Evolutionary conservation across 228 moss, liverwort and hornwort species (phyloP), one percentile per base, ranked within the genome.

Genomic region (Sphagnum fallax): DNA sequence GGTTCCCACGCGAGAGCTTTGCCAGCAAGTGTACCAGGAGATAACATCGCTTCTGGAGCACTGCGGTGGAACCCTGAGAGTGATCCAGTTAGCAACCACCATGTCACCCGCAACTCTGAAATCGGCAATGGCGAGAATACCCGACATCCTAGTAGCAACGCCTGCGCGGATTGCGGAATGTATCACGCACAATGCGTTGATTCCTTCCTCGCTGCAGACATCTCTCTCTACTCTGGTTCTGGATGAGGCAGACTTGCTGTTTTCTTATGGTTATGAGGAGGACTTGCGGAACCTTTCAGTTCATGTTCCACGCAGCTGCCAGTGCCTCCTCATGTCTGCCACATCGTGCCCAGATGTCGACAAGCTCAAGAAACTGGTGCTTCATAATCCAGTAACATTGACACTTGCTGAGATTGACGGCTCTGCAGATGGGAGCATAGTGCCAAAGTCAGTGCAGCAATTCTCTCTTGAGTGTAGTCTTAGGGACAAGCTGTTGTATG

Each of bases 211-310:
- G 59, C 82, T 98, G 0, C 79, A 86, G 69, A 82, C 84, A 60
- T 90, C 88, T 47, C 63, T 98, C 71, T 88, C 85, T 47, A 92
- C 90, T 67, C 79, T 98, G 60, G 93, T 90, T 50, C 81, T 97
- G 5, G 97, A 97, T 61, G 97, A 97, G 83, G 98, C 98, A 52
- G 98, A 98, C 75, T 81, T 93, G 61, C 68, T 98, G 18, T 84
- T 98, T n/a, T 91, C 94, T 1, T 98, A 91, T 50, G 94, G 98
- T 10, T 98, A 94, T 12, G 94, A 98, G 73, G 98, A 98, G 65
- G 89, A 98, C 75, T 64, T 98, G 11, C 80, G 92, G 71, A 90
- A 88, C 67, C 83, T 98, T 48, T 89, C 91, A 10, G 86, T 94
- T 5, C 94, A 94, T 66, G 73, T 93, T 63, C 98, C 98, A 64